Evolutionary conservation across 2,329 filamentous ascomycete species (phyloP).

Genomic region (Nigrospora sphaerica): DNA sequence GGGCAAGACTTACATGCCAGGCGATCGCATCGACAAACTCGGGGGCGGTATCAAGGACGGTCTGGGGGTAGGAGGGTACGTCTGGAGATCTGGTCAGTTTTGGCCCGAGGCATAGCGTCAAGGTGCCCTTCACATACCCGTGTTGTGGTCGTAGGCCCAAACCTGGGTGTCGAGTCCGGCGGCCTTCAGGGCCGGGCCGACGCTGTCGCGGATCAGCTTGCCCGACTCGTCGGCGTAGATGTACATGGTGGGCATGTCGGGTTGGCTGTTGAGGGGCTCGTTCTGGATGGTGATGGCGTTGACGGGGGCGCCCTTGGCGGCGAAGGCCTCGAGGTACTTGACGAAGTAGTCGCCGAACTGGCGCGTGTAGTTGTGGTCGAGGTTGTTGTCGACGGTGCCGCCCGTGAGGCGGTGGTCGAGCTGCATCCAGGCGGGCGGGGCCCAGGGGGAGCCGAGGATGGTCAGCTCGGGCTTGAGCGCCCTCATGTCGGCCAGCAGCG

Average conservation of each 20-base stretch:
- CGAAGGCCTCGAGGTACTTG: conserved; percentile 32
- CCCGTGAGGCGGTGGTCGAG: conserved; percentile 16
- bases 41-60: conserved; percentile 25
- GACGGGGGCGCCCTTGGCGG: conserved; percentile 23
- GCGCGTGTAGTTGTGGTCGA: conserved; percentile 27
- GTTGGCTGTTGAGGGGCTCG: conserved; percentile 32
- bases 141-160: conserved; percentile 41
- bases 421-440: conserved; percentile 35
- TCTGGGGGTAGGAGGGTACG: conserved; percentile 26
- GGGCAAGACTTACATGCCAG: conserved; percentile 22
- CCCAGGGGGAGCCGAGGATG: conserved; percentile 31
- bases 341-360: conserved; percentile 31
- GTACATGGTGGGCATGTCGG: conserved; percentile 29
- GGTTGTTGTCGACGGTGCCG: conserved; percentile 21
- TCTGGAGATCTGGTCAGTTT: conserved; percentile 10
- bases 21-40: conserved; percentile 25
- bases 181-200: conserved; percentile 28
- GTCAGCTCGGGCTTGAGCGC: conserved; percentile 24
- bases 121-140: conserved; percentile 10
- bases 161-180: conserved; percentile 32
- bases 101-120: too few relatives aligned
- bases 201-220: conserved; percentile 26
- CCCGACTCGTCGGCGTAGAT: conserved; percentile 29
- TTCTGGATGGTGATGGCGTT: conserved; percentile 38
- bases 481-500: conserved; percentile 28